Base-by-base conservation (phyloP, 208 protist species). In the Trypanosoma mega region DNA sequence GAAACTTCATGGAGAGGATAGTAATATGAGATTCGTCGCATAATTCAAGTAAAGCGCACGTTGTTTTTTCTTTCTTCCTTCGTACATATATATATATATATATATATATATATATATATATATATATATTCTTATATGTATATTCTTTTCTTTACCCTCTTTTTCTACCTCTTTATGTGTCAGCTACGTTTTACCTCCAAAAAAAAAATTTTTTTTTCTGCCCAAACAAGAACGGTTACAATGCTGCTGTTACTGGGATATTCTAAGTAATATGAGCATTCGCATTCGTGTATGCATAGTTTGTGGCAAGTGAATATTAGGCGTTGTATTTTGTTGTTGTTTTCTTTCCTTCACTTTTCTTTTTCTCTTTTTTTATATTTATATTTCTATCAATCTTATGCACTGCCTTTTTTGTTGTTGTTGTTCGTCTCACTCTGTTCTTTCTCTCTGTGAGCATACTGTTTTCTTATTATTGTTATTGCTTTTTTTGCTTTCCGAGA, bases 1-100 rank as follows among this genome's bases (percentile, higher is more conserved):
- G 52, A 43, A 4, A 26, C 12, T 20, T 48, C 66, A 31, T 69
- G 72, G 59, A 67, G 46, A 43, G 65, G 72, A 9, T 78, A 60
- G 57, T 78, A 43, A 54, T 24, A 9, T 12, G 1, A 45, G 0
- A n/a, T 5, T 49, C 20, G 23, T 14, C 1, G 16, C 7, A 20
- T 12, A 9, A 39, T 39, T 55, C 6, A 34, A 45, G 0, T 37
- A 41, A 5, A 37, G 1, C n/a, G 31, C 8, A 12, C 11, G 26
- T 55, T n/a, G 4, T 44, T 37, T 30, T 33, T 54, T 31, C 46
- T 4, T 46, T 7, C 4, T 9, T 4, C 7, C 6, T 4, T 48
- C 30, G 34, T 47, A 54, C 0, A n/a, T 39, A 37, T 45, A 37
- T 34, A 14, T 24, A 45, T 54, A 20, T n/a, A 34, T 55, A 20